Evolutionary conservation across 495 filamentous ascomycete species (phyloP).

Genomic region (Aspergillus ostianus): DNA sequence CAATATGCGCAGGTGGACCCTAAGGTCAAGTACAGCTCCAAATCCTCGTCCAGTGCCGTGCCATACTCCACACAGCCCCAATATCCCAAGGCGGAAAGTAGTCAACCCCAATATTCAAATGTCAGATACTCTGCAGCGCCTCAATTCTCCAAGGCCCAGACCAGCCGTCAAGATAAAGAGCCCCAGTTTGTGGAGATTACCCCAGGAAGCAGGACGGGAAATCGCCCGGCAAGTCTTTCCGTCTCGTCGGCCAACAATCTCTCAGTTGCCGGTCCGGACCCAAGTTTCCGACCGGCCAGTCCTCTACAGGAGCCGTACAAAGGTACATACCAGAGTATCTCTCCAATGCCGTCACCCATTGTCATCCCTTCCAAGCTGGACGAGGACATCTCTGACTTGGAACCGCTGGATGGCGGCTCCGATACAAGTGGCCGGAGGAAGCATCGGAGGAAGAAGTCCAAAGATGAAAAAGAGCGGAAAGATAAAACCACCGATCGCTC

Average conservation of each 20-base stretch:
- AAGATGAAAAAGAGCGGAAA: conserved; percentile 25
- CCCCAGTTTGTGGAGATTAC: conserved; percentile 45
- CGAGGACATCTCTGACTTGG: conserved; percentile 52
- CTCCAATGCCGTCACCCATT: conserved; percentile 86
- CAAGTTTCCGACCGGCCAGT: conserved; percentile 62
- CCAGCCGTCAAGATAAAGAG: conserved; percentile 19
- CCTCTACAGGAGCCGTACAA: conserved; percentile 90
- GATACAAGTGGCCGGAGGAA: conserved; percentile 35
- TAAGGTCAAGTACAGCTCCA: conserved; percentile 45
- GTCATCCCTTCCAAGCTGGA: conserved; percentile 42
- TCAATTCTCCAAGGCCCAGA: conserved; percentile 18
- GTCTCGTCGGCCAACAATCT: conserved; percentile 42
- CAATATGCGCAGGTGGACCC: conserved; percentile 47
- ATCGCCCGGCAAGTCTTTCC: conserved; percentile 37
- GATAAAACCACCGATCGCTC: conserved; percentile 30
- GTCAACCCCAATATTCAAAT: conserved; percentile 18
- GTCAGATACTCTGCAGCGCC: conserved; percentile 17
- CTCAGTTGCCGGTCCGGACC: conserved; percentile 26
- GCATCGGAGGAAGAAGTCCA: conserved; percentile 28
- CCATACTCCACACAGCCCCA: conserved; percentile 25
- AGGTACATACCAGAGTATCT: conserved; percentile 92
- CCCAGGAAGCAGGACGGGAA: conserved; percentile 31
- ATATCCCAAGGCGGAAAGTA: conserved; percentile 21
- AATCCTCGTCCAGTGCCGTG: conserved; percentile 25
- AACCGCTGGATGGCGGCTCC: conserved; percentile 39